Base-by-base conservation (phyloP, 2,329 filamentous ascomycete genomes). In the Erysiphe pulchra region DNA sequence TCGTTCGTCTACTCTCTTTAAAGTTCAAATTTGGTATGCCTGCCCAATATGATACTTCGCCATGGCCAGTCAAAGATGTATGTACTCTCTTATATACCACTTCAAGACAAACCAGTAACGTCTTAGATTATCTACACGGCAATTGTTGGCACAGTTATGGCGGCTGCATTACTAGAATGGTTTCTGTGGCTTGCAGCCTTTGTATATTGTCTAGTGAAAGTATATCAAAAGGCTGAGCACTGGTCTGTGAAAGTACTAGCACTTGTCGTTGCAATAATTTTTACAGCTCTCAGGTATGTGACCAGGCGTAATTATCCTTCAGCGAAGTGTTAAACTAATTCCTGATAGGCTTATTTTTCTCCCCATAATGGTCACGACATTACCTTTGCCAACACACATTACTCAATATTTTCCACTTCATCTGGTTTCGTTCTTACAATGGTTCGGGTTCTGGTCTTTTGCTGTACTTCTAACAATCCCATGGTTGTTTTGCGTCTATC, bases 361-460 rank as follows among this genome's bases (percentile, higher is more conserved):
- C 28, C 87, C 87, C 0, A 80, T 94, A 52, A 93, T 95, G 85
- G 62, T 94, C 18, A 84, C 93, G 42, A 95, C 86, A 0, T 67
- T 95, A 4, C 87, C 87, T 0, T 67, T 95, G 2, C 87, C 87
- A 0, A 62, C 67, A 17, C 69, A 74, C 48, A 66, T 94, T 41
- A 77, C 77, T 8, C 67, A 71, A 48, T 70, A 80, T 53, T 92
- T 87, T 63, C 86, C 87, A 0, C 46, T 59, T 2, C 46, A 60
- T 1, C 72, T 90, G 67, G 79, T 90, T 37, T 61, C 59, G 1
- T 68, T 80, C 42, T 68, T 95, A 13, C 86, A 94, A 58, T 92
- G 84, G 80, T 93, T 95, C 57, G 86, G 85, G 4, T 95, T 95
- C 60, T 94, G 83, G 77, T 77, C 80, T 28, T 95, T 95, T 53